These are phyloP conservation scores for Wickerhamiella allomyrinae DNA, from an alignment of 805 yeast genomes.

Conservation along the genomic window DNA sequence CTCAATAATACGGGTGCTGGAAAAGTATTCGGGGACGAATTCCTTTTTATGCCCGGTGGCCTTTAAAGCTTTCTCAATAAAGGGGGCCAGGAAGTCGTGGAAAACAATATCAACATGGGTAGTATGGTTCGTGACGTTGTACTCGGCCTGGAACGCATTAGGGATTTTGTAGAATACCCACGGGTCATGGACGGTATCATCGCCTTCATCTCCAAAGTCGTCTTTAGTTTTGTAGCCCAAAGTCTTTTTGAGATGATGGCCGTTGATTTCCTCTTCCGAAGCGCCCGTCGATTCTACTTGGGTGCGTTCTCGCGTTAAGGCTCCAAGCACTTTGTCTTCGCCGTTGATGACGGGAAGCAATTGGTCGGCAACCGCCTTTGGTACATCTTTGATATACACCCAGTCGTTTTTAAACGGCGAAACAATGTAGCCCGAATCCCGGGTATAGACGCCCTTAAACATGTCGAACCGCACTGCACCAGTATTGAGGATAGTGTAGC, in stretches of 20 bases:
- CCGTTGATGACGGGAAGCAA: constrained; percentile 41
- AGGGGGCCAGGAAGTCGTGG: constrained; percentile 56
- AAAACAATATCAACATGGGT: constrained; percentile 53
- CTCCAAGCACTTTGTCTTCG: constrained; percentile 13
- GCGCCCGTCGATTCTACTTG: not conserved
- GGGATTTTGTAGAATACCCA: constrained; percentile 52
- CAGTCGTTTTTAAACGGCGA: constrained; percentile 76
- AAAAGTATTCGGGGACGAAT: constrained; percentile 13
- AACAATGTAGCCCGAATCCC: constrained; percentile 62
- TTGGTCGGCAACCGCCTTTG: constrained; percentile 41
- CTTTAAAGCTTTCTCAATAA: constrained; percentile 34
- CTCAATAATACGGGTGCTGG: constrained; percentile 21
- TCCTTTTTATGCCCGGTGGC: constrained; percentile 16
- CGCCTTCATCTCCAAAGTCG: constrained; percentile 78
- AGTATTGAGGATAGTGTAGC: constrained; percentile 58
- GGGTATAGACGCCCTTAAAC: constrained; percentile 69
- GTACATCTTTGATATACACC: constrained; percentile 47
- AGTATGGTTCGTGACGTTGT: constrained; percentile 18
- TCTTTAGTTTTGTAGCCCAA: constrained; percentile 70
- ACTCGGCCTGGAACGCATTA: constrained; percentile 53
- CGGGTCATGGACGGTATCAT: constrained; percentile 56
- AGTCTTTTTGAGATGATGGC: constrained; percentile 1
- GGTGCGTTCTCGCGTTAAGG: not conserved
- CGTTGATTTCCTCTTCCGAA: not conserved
- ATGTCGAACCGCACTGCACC: constrained; percentile 81